Conservation (phyloP, 2,329 filamentous ascomycete genomes). For the Colletotrichum simmondsii region DNA sequence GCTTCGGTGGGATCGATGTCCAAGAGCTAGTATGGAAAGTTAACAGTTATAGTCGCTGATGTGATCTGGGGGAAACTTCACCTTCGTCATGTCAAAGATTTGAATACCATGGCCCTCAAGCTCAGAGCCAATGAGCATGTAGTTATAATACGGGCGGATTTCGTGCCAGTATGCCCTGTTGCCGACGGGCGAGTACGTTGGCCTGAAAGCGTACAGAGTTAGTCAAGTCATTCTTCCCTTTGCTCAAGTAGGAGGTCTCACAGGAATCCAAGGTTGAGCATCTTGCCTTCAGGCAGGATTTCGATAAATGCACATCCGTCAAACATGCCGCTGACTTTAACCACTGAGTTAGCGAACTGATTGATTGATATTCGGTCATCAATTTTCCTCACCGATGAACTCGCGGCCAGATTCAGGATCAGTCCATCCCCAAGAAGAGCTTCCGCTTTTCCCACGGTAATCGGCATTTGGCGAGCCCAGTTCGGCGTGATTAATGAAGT, state of each 20-base stretch:
- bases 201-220: not conserved
- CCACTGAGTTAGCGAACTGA: not conserved
- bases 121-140: constrained; percentile 49
- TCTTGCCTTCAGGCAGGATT: constrained; percentile 51
- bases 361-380: too few relatives aligned
- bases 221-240: not conserved
- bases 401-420: constrained; percentile 48
- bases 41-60: not conserved
- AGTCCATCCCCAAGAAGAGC: constrained; percentile 55
- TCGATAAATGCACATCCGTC: constrained; percentile 59
- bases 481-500: constrained; percentile 63
- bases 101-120: constrained; percentile 64
- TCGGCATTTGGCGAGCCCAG: constrained; percentile 54
- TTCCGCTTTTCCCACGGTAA: constrained; percentile 38
- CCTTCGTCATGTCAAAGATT: constrained; percentile 69
- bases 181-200: constrained; percentile 29
- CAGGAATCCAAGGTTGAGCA: constrained; percentile 55
- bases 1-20: constrained; percentile 49
- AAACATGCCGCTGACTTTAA: constrained; percentile 38
- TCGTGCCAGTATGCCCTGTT: constrained; percentile 45
- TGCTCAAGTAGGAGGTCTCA: constrained; percentile 30
- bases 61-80: not conserved
- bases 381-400: constrained; percentile 19
- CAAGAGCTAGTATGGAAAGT: constrained; percentile 43
- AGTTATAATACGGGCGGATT: constrained; percentile 46